Conservation (phyloP, 345 rosid genomes). For the Eucalyptus pauciflora region DNA sequence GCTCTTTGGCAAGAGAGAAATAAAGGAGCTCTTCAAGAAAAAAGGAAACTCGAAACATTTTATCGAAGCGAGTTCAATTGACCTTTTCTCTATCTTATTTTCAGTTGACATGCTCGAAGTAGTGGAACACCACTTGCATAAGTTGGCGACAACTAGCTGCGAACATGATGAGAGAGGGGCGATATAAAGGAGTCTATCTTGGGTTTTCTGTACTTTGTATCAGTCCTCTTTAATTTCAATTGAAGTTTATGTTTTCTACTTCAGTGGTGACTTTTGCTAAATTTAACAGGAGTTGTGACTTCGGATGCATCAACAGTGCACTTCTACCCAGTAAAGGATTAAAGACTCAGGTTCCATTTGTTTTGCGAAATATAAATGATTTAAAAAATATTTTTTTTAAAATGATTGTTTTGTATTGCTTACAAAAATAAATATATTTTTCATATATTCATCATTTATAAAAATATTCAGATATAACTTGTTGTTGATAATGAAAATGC, state of each 20-base stretch:
- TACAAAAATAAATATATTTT: not conserved
- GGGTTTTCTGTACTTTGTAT: not conserved
- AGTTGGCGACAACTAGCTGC: not conserved
- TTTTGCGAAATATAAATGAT: not conserved
- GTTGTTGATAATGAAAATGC: not conserved
- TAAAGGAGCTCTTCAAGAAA: not conserved
- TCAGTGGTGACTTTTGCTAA: not conserved
- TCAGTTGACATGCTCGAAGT: not conserved
- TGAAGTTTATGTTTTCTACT: not conserved
- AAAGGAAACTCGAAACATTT: not conserved
- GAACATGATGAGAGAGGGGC: not conserved
- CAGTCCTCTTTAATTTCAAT: not conserved
- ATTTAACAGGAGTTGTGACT: not conserved
- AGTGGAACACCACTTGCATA: not conserved
- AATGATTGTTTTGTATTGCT: not conserved
- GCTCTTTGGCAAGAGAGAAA: not conserved
- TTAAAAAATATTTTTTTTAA: not conserved
- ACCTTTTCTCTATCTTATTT: not conserved
- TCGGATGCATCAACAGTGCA: not conserved
- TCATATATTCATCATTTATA: not conserved
- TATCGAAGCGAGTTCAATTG: not conserved
- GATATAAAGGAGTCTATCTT: not conserved
- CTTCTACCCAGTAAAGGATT: no score
- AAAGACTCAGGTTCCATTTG: not conserved
- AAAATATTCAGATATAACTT: no score